Conservation (phyloP, 1,284 basidiomycete species). For the Dichomitus squalens region DNA sequence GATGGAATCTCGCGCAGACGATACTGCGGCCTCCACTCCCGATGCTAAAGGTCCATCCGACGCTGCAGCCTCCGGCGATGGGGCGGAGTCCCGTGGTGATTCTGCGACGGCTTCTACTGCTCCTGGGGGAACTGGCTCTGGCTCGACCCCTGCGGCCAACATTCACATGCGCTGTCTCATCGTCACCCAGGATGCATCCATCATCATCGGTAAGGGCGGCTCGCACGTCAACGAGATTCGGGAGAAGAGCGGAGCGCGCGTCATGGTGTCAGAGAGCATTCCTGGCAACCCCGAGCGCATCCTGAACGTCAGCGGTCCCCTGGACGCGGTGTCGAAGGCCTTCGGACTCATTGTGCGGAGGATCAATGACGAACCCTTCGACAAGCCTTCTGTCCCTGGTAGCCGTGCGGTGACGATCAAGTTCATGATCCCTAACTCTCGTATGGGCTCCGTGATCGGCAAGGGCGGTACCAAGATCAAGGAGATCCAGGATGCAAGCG, state of each 20-base stretch:
- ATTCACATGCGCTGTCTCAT: slow-evolving; percentile 97
- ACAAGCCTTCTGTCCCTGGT: slow-evolving; percentile 95
- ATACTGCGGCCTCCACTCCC: slow-evolving; percentile 60
- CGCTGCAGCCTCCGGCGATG: slow-evolving; percentile 27
- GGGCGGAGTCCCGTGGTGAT: slow-evolving; percentile 28
- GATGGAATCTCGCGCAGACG: slow-evolving; percentile 58
- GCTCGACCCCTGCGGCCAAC: slow-evolving; percentile 60
- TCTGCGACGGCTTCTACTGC: slow-evolving; percentile 47
- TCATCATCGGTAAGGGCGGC: slow-evolving; percentile 98
- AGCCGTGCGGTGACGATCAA: slow-evolving; percentile 99
- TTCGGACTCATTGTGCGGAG: slow-evolving; percentile 98
- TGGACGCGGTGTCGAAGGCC: slow-evolving; percentile 99
- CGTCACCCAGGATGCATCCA: slow-evolving; percentile 98
- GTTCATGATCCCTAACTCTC: slow-evolving; percentile 99
- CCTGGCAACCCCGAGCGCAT: slow-evolving; percentile 98
- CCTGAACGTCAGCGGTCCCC: slow-evolving; percentile 94
- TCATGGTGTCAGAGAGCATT: slow-evolving; percentile 95
- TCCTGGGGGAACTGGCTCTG: slow-evolving; percentile 36
- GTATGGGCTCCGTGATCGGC: slow-evolving; percentile 99
- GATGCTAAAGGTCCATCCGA: slow-evolving; percentile 36
- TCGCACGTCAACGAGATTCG: slow-evolving; percentile 98
- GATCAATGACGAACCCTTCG: slow-evolving; percentile 99
- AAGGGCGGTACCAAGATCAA: slow-evolving; percentile 98
- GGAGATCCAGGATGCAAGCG: slow-evolving; percentile 99
- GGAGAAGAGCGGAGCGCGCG: slow-evolving; percentile 94